Evolutionary conservation across 345 rosid genomes (phyloP).

Genomic region (Excoecaria cochinchinensis): DNA sequence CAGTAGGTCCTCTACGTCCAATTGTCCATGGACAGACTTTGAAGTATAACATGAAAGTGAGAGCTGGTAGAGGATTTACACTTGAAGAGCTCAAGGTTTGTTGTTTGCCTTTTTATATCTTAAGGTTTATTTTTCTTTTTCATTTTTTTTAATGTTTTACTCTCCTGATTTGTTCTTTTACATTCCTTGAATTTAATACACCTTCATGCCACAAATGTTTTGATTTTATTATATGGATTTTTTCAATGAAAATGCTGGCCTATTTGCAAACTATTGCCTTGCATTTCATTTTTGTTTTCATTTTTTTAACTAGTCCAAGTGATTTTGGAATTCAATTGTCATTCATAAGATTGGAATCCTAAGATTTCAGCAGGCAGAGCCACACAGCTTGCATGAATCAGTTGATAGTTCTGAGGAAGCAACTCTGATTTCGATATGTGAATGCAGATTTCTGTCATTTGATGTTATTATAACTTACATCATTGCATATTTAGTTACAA

Average conservation of each 20-base stretch:
- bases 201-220: background rate
- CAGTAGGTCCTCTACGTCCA: conserved; percentile 56
- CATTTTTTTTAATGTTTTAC: background rate
- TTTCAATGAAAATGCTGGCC: background rate
- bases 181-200: background rate
- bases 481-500: background rate
- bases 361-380: background rate
- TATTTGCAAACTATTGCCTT: background rate
- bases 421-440: background rate
- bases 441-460: background rate
- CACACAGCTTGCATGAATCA: background rate
- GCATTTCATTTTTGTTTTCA: background rate
- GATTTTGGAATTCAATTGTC: background rate
- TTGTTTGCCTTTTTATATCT: background rate
- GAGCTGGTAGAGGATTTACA: conserved; percentile 83
- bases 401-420: background rate
- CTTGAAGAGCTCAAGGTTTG: conserved; percentile 91
- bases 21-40: conserved; percentile 80
- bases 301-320: background rate
- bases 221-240: background rate
- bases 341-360: background rate
- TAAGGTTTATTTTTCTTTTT: background rate
- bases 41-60: conserved; percentile 84
- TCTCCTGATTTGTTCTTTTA: background rate
- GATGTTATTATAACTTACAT: background rate